phyloP scores from a whole-genome alignment of 1,284 basidiomycete genomes.

The Naganishia sp. region DNA sequence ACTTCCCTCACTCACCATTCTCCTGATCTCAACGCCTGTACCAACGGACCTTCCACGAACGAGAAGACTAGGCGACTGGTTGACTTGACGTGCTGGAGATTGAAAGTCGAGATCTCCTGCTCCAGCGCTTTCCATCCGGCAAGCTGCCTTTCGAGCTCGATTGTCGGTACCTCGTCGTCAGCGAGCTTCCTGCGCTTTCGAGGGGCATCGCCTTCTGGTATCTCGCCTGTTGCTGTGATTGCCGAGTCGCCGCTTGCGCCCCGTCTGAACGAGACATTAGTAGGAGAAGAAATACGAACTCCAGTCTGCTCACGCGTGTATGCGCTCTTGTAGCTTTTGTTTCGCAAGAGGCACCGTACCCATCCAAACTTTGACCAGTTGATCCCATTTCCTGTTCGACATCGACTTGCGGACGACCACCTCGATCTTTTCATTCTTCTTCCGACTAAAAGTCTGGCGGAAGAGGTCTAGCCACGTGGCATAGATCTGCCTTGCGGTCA shows the following conservation, averaged over 20 bases:
- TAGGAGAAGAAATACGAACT: too few species aligned
- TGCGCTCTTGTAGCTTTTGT: constrained; percentile 35
- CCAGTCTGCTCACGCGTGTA: constrained; percentile 16
- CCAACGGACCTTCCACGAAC: constrained; percentile 93
- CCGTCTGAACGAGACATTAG: background rate
- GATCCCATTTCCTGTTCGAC: constrained; percentile 79
- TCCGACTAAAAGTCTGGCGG: constrained; percentile 81
- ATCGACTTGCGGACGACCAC: constrained; percentile 81
- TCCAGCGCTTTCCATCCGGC: constrained; percentile 74
- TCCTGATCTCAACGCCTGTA: constrained; percentile 85
- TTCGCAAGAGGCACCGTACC: constrained; percentile 69
- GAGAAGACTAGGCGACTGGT: constrained; percentile 88
- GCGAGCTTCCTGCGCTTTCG: constrained; percentile 73
- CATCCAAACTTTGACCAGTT: constrained; percentile 79
- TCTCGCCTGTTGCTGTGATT: constrained; percentile 4
- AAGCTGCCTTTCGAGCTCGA: constrained; percentile 55
- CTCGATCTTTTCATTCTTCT: constrained; percentile 86
- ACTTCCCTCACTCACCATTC: constrained; percentile 70
- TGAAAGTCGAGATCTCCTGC: constrained; percentile 73
- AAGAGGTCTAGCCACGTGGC: constrained; percentile 81
- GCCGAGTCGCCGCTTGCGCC: constrained; percentile 2
- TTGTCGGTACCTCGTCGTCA: constrained; percentile 42
- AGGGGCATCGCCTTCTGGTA: constrained; percentile 39
- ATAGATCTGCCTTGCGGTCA: constrained; percentile 75
- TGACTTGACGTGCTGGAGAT: constrained; percentile 78